Evolutionary conservation across 768 basidiomycete genomes (phyloP).

Genomic region (Tylopilus plumbeoviolaceoides): DNA sequence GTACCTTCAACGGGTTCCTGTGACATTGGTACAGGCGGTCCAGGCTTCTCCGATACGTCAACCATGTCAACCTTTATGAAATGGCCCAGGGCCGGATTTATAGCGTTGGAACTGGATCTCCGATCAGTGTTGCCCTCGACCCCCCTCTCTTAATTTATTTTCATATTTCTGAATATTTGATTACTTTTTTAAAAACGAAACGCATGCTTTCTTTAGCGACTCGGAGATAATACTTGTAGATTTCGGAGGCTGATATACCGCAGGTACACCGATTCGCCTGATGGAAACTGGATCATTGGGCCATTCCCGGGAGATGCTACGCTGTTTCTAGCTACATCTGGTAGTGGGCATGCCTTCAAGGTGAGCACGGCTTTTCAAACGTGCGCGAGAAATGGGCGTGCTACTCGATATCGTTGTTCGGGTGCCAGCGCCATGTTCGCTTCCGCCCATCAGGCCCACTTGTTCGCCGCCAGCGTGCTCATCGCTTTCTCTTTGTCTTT

Average conservation of each 20-base stretch:
- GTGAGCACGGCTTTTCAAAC: conserved; percentile 30
- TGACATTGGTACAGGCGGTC: neutral
- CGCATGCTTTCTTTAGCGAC: neutral
- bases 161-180: neutral
- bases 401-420: too few species aligned
- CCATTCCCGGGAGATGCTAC: conserved; percentile 54
- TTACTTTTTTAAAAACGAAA: neutral
- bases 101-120: neutral
- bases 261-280: conserved; percentile 88
- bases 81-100: neutral
- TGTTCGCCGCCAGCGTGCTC: neutral
- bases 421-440: neutral
- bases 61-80: neutral
- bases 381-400: neutral
- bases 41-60: neutral
- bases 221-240: too few species aligned
- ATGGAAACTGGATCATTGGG: conserved; percentile 89
- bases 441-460: neutral
- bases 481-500: neutral
- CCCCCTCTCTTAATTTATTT: neutral
- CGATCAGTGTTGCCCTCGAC: conserved; percentile 2
- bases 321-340: conserved; percentile 80
- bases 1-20: neutral
- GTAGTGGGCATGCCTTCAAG: conserved; percentile 88
- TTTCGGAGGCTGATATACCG: neutral